A percentile compares a stretch with the other conserved stretches of the same genome.
Evolutionary conservation across 208 protist species (phyloP).

Genomic region (Dictyostelium gargantuum): DNA sequence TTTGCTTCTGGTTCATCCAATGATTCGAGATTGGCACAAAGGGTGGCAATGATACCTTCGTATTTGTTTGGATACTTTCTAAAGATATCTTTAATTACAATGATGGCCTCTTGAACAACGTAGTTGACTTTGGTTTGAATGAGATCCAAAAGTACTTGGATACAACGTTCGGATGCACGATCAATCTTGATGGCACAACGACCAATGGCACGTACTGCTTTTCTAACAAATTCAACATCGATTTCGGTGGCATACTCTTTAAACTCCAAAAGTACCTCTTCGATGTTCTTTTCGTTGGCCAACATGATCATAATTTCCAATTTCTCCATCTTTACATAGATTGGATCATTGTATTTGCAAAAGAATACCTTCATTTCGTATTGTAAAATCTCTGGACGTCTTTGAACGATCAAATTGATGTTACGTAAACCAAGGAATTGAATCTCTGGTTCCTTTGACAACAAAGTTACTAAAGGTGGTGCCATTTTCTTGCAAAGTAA

Average conservation of each 20-base stretch:
- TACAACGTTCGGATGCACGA: slow-evolving; percentile 90
- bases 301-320: slow-evolving; percentile 96
- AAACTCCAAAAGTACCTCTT: slow-evolving; percentile 92
- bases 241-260: slow-evolving; percentile 96
- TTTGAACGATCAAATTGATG: slow-evolving; percentile 98
- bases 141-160: slow-evolving; percentile 93
- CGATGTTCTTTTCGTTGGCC: slow-evolving; percentile 90
- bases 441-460: slow-evolving; percentile 94
- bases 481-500: slow-evolving; percentile 92
- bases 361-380: slow-evolving; percentile 95
- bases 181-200: slow-evolving; percentile 98
- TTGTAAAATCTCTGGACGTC: slow-evolving; percentile 91
- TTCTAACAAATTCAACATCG: slow-evolving; percentile 97
- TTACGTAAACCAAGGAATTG: slow-evolving; percentile 99
- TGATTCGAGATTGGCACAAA: slow-evolving; percentile 96
- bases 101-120: slow-evolving; percentile 96
- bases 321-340: slow-evolving; percentile 99
- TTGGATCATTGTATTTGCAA: slow-evolving; percentile 98
- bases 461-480: slow-evolving; percentile 91
- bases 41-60: slow-evolving; percentile 90
- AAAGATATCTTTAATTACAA: slow-evolving; percentile 97
- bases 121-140: slow-evolving; percentile 96
- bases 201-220: slow-evolving; percentile 96
- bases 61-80: slow-evolving; percentile 95
- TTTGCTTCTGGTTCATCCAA: slow-evolving; percentile 96